Conservation (phyloP, 2,329 filamentous ascomycete species). For the Paracorniculantispora psalliotae region DNA sequence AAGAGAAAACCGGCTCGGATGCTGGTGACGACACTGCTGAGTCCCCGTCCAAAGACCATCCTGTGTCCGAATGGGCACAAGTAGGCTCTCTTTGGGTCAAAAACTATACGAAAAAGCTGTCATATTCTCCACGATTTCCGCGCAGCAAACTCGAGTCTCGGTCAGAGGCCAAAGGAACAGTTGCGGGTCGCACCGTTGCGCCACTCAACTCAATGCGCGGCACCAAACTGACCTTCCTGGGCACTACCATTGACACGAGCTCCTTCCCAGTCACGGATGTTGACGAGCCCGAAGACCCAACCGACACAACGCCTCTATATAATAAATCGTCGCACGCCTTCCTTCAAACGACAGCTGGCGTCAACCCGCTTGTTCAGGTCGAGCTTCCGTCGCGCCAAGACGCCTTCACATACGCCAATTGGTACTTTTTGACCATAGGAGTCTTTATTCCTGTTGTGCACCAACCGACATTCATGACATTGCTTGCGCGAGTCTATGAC, state of each 20-base stretch:
- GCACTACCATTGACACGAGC: slow-evolving; percentile 73
- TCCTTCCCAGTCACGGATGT: slow-evolving; percentile 64
- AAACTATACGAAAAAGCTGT: slow-evolving; percentile 21
- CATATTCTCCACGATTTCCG: slow-evolving; percentile 25
- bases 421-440: slow-evolving; percentile 70
- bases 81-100: slow-evolving; percentile 32
- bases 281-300: slow-evolving; percentile 47
- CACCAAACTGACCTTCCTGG: slow-evolving; percentile 71
- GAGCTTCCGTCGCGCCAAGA: slow-evolving; percentile 60
- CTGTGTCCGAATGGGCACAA: slow-evolving; percentile 25
- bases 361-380: slow-evolving; percentile 52
- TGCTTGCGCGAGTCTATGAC: slow-evolving; percentile 65
- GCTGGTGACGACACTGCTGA: slow-evolving; percentile 1
- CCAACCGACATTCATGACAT: slow-evolving; percentile 63
- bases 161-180: slow-evolving; percentile 60
- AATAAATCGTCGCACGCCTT: slow-evolving; percentile 71
- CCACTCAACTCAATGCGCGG: slow-evolving; percentile 70
- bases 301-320: slow-evolving; percentile 45
- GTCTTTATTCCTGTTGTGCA: slow-evolving; percentile 74
- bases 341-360: slow-evolving; percentile 58
- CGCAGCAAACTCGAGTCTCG: slow-evolving; percentile 35
- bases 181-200: slow-evolving; percentile 57
- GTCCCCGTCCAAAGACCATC: neutral
- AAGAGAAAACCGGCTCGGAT: slow-evolving; percentile 27
- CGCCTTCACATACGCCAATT: slow-evolving; percentile 64